phyloP scores from a whole-genome alignment of 805 yeast species.

The Lipomyces japonicus region DNA sequence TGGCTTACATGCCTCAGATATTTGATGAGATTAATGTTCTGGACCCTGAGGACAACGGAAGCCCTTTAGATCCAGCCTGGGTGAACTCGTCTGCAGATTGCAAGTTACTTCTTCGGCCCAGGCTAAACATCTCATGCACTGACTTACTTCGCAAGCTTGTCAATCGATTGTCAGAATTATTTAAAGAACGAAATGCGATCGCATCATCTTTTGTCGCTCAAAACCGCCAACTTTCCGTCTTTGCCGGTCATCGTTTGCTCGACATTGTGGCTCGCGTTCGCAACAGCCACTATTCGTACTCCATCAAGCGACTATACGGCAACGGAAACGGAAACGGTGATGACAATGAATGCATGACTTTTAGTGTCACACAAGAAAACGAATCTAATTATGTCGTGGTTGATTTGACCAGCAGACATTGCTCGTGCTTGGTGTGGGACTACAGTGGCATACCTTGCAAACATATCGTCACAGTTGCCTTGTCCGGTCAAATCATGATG shows the following conservation, averaged over 20 bases:
- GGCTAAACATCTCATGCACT: neutral
- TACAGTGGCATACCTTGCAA: slow-evolving; percentile 17
- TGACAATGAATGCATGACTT: neutral
- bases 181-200: neutral
- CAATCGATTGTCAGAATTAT: neutral
- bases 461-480: slow-evolving; percentile 2
- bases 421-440: slow-evolving; percentile 19
- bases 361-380: slow-evolving; percentile 5
- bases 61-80: too few relatives aligned
- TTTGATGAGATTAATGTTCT: slow-evolving; percentile 15
- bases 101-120: neutral
- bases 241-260: neutral
- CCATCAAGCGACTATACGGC: neutral
- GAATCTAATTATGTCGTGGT: slow-evolving; percentile 12
- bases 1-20: slow-evolving; percentile 12
- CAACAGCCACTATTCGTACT: neutral
- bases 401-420: slow-evolving; percentile 9
- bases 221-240: neutral
- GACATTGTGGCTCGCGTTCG: neutral
- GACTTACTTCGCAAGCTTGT: neutral
- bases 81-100: neutral
- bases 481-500: neutral
- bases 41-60: slow-evolving; percentile 4
- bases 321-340: neutral
- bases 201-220: neutral